Conservation (phyloP, 345 rosid species). For the Rhizophora apiculata region DNA sequence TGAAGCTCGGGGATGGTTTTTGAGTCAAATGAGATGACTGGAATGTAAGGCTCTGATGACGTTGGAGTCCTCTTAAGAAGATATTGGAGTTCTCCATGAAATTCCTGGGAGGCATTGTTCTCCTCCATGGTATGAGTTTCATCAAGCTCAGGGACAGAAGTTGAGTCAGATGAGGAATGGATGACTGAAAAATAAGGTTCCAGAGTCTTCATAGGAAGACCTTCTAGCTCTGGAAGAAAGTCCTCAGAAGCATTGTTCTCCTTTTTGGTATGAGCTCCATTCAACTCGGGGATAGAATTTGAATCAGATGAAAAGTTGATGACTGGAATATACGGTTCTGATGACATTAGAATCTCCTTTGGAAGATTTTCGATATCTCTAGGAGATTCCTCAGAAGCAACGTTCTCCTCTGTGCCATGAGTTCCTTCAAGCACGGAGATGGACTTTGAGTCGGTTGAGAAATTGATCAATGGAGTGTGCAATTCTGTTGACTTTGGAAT, state of each 20-base stretch:
- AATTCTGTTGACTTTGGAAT: not conserved
- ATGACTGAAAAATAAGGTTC: no score
- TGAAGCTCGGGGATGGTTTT: not conserved
- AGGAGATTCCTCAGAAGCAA: not conserved
- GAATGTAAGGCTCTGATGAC: no score
- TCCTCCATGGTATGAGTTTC: not conserved
- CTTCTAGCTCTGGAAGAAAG: no score
- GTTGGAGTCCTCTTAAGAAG: no score
- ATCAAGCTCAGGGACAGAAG: not conserved
- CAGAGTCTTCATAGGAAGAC: no score
- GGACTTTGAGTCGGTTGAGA: conserved; percentile 3
- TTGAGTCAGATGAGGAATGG: no score
- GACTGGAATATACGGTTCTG: not conserved
- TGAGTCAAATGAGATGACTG: conserved; percentile 6
- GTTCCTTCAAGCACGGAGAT: not conserved
- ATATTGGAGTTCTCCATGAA: not conserved
- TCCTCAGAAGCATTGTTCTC: not conserved
- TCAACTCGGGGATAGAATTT: no score
- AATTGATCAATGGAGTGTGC: not conserved
- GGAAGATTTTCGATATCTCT: not conserved
- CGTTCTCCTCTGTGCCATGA: not conserved
- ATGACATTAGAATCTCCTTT: conserved; percentile 8
- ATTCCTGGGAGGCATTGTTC: not conserved
- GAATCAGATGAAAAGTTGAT: no score
- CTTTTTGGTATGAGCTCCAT: no score